Evolutionary conservation across 345 rosid species (phyloP).

Genomic region (Turritis glabra): DNA sequence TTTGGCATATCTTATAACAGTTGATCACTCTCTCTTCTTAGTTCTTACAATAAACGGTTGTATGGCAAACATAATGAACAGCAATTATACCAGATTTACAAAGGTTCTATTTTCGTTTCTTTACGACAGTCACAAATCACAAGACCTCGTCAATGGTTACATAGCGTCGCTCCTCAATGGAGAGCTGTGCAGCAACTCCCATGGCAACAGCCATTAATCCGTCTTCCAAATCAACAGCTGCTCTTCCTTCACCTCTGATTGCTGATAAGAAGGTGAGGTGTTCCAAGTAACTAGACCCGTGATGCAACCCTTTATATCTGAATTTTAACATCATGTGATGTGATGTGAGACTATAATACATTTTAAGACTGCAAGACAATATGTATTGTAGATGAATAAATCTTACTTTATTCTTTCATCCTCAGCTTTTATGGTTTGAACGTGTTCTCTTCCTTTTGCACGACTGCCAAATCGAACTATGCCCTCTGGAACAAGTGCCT

Average conservation of each 20-base stretch:
- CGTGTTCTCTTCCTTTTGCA: conserved; percentile 67
- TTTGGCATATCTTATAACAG: neutral
- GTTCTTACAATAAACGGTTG: conserved; percentile 3
- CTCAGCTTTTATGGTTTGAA: conserved; percentile 60
- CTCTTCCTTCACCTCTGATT: conserved; percentile 54
- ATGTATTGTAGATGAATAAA: neutral
- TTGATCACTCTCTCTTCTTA: neutral
- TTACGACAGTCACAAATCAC: conserved; percentile 25
- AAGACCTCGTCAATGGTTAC: conserved; percentile 69
- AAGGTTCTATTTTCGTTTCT: conserved; percentile 15
- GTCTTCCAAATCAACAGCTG: conserved; percentile 76
- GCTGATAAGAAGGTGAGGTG: conserved; percentile 77
- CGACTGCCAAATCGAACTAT: conserved; percentile 69
- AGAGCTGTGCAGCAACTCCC: conserved; percentile 95
- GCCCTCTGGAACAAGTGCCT: conserved; percentile 90
- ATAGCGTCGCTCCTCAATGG: conserved; percentile 70
- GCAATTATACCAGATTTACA: neutral
- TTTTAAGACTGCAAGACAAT: conserved; percentile 2
- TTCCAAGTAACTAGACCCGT: conserved; percentile 93
- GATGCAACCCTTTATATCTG: conserved; percentile 91
- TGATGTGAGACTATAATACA: neutral
- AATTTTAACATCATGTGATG: conserved; percentile 11
- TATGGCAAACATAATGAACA: conserved; percentile 4
- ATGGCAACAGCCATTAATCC: conserved; percentile 93
- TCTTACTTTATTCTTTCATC: conserved; percentile 71